A percentile compares a stretch with the other conserved stretches of the same genome.
phyloP scores from a whole-genome alignment of 1,284 basidiomycete species.

The Trametes versicolor region DNA sequence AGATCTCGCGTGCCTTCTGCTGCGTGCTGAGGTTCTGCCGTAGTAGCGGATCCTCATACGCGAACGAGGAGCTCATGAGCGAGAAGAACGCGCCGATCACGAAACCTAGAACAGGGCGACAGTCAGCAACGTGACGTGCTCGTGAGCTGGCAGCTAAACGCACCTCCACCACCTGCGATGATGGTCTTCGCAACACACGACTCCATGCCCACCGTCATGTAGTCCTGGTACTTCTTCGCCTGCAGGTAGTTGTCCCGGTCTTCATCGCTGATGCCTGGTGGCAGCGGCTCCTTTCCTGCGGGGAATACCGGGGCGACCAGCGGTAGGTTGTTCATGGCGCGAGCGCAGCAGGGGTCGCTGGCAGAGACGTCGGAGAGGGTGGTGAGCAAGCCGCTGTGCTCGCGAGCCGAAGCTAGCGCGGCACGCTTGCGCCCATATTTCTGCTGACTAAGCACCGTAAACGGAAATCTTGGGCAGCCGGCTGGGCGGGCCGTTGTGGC shows the following conservation, averaged over 20 bases:
- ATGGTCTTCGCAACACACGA: slow-evolving; percentile 87
- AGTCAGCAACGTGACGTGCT: slow-evolving; percentile 33
- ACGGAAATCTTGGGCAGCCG: neutral
- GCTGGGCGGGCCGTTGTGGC: neutral
- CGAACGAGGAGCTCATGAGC: slow-evolving; percentile 94
- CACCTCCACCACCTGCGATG: slow-evolving; percentile 84
- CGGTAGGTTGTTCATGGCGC: slow-evolving; percentile 34
- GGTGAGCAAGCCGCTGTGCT: slow-evolving; percentile 7
- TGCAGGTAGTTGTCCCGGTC: slow-evolving; percentile 77
- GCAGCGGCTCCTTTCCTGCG: slow-evolving; percentile 80
- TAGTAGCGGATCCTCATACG: slow-evolving; percentile 93
- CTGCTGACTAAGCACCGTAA: slow-evolving; percentile 10
- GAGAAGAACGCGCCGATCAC: slow-evolving; percentile 96
- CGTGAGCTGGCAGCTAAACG: slow-evolving; percentile 41
- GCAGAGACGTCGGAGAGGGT: slow-evolving; percentile 6
- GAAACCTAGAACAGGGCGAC: slow-evolving; percentile 68
- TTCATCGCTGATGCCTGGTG: slow-evolving; percentile 84
- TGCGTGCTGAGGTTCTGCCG: slow-evolving; percentile 71
- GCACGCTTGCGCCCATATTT: slow-evolving; percentile 9
- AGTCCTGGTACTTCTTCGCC: slow-evolving; percentile 79
- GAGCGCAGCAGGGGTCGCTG: slow-evolving; percentile 5
- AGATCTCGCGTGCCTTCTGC: slow-evolving; percentile 87
- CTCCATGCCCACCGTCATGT: slow-evolving; percentile 78
- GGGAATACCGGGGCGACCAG: slow-evolving; percentile 59
- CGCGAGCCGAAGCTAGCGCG: neutral